Percentiles rank a stretch among this genome's conserved stretches.
These are phyloP conservation scores for Lavandula angustifolia DNA, from an alignment of 257 asterid genomes.

Conservation along the genomic window DNA sequence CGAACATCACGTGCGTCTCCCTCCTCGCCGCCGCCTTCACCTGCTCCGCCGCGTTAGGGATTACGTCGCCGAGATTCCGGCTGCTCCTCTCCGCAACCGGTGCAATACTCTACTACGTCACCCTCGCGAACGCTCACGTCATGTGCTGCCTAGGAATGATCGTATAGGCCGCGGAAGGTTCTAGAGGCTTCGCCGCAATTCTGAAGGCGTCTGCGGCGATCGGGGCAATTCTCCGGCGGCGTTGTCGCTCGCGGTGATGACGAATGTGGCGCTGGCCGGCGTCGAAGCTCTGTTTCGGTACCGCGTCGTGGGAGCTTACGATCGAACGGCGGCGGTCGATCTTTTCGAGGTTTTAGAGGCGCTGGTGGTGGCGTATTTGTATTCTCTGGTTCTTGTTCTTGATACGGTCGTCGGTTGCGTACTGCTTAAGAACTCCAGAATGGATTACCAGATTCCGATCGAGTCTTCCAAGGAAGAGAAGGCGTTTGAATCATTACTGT, in stretches of 20 bases:
- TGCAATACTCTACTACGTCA: constrained; percentile 55
- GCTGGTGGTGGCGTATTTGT: constrained; percentile 57
- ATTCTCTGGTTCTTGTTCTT: constrained; percentile 55
- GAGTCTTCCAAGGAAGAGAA: neutral
- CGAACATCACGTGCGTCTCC: constrained; percentile 68
- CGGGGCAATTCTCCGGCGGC: constrained; percentile 57
- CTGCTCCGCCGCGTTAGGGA: constrained; percentile 33
- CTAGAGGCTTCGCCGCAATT: constrained; percentile 45
- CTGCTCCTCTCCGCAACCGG: constrained; percentile 56
- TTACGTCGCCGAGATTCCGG: constrained; percentile 39
- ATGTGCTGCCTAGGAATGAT: constrained; percentile 49
- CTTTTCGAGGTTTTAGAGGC: constrained; percentile 54
- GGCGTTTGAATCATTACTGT: constrained; percentile 21
- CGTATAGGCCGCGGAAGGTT: constrained; percentile 45
- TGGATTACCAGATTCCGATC: constrained; percentile 5
- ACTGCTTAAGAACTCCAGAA: constrained; percentile 50
- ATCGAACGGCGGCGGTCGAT: constrained; percentile 18
- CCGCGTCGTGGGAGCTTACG: constrained; percentile 45
- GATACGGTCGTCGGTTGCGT: constrained; percentile 59
- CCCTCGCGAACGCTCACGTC: constrained; percentile 64
- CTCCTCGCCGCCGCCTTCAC: constrained; percentile 47
- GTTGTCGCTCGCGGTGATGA: constrained; percentile 52
- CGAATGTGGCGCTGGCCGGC: constrained; percentile 53
- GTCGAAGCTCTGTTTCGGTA: constrained; percentile 73
- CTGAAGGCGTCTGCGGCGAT: constrained; percentile 52